A percentile compares a stretch with the other conserved stretches of the same genome.
Evolutionary conservation across 768 basidiomycete species (phyloP).

Genomic region (Termitomyces sp.): DNA sequence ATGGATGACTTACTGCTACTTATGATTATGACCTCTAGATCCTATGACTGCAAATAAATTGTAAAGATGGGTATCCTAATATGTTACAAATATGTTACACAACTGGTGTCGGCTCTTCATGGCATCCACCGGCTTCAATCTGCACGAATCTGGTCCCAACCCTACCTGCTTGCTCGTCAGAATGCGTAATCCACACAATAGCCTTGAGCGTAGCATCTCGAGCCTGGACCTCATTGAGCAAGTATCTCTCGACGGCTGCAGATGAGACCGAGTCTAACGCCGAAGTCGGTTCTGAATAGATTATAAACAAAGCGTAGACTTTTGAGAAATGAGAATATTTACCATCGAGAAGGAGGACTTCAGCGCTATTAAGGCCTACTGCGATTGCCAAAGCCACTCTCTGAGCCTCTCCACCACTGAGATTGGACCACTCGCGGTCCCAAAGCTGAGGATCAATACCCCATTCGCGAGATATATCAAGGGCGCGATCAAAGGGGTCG

Average conservation of each 20-base stretch:
- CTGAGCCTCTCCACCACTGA: slow-evolving; percentile 88
- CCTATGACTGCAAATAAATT: not conserved
- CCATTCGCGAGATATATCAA: slow-evolving; percentile 62
- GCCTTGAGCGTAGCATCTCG: slow-evolving; percentile 57
- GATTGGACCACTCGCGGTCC: slow-evolving; percentile 73
- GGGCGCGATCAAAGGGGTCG: slow-evolving; percentile 32
- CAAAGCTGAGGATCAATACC: slow-evolving; percentile 67
- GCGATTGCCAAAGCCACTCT: slow-evolving; percentile 78
- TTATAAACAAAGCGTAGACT: not conserved
- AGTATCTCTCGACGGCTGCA: slow-evolving; percentile 58
- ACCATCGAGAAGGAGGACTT: slow-evolving; percentile 82
- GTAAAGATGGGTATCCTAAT: not conserved
- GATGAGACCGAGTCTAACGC: slow-evolving; percentile 76
- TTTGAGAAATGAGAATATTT: slow-evolving; percentile 18
- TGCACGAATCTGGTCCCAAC: slow-evolving; percentile 70
- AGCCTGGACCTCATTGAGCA: slow-evolving; percentile 50
- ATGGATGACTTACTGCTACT: not conserved
- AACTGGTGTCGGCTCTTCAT: slow-evolving; percentile 31
- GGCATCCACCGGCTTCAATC: slow-evolving; percentile 39
- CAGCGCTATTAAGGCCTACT: slow-evolving; percentile 68
- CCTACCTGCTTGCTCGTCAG: slow-evolving; percentile 72
- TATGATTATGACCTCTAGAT: not conserved
- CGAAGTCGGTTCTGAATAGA: slow-evolving; percentile 75
- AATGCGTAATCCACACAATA: slow-evolving; percentile 87
- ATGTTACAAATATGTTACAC: slow-evolving; percentile 16